Evolutionary conservation across 257 asterid species (phyloP), one percentile per base, ranked within the genome.

Genomic region (Galeopsis tetrahit): DNA sequence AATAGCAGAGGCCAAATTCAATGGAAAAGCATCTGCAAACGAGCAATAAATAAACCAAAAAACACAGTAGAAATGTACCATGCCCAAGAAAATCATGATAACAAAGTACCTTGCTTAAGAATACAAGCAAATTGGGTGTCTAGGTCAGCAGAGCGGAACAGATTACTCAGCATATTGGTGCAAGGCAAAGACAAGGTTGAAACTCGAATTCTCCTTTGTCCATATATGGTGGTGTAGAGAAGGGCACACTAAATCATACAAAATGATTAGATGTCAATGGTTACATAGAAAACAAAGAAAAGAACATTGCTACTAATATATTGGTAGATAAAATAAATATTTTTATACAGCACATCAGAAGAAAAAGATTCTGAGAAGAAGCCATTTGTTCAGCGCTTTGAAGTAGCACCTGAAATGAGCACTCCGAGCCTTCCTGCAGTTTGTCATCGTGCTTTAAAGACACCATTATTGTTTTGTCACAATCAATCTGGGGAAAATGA

Each of bases 401-500:
- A 63, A 61, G 44, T 71, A 34, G 66, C 80, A 95, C 99, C 98
- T 95, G 99, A 84, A 95, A 95, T 75, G 96, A 73, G 82, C 96
- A 95, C 72, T 95, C 98, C 7, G 96, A 71, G 53, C 96, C 99
- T 80, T 95, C 99, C 83, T 88, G 99, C 86, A 95, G 84, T 80
- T 95, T 95, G 76, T 95, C 99, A 63, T 92, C 99, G 35, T 92
- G 97, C 79, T 92, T 95, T 66, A 95, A 83, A 73, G 97, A 66
- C 70, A 95, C 98, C 99, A 92, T 85, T 75, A 95, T 84, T 17
- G 98, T 88, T 85, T 95, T 95, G 88, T 95, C 99, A 84, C 98
- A 95, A 72, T 95, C 98, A 62, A 95, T 86, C 98, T 92, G 90
- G 72, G 70, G 10, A 70, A 40, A 71, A n/a, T 36, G 80, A 80